Percentiles rank a stretch among this genome's conserved stretches.
These are phyloP conservation scores for Penicillium rolfsii DNA, from an alignment of 2,329 filamentous ascomycete genomes.

Conservation along the genomic window DNA sequence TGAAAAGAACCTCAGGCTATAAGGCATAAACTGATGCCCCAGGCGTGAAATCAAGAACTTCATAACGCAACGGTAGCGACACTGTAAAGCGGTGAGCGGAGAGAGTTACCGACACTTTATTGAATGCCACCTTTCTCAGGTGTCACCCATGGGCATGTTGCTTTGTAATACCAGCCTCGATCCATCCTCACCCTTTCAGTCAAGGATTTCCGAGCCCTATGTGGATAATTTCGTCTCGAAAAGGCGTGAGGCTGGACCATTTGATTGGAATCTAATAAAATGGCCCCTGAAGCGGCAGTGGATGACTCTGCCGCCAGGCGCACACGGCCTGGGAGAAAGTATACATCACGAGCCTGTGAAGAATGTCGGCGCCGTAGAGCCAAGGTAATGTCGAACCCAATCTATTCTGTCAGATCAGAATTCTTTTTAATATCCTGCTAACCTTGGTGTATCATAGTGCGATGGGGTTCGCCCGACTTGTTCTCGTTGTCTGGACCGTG, in stretches of 20 bases:
- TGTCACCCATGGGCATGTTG: conserved; percentile 8
- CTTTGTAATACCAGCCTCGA: conserved; percentile 17
- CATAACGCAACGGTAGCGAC: no score
- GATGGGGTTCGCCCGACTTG: conserved; percentile 40
- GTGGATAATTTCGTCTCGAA: neutral
- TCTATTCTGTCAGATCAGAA: neutral
- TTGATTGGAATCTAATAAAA: neutral
- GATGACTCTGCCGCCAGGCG: conserved; percentile 21
- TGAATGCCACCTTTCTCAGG: neutral
- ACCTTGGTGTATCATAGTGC: conserved; percentile 28
- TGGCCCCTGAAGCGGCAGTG: conserved; percentile 12
- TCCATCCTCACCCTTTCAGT: neutral
- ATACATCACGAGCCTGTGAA: conserved; percentile 41
- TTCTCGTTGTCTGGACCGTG: conserved; percentile 37
- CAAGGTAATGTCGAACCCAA: conserved; percentile 34
- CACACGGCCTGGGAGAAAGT: conserved; percentile 27
- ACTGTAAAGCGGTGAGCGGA: no score
- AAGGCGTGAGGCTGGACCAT: neutral
- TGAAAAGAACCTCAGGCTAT: neutral
- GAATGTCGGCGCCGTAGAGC: conserved; percentile 43
- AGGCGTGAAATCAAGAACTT: neutral
- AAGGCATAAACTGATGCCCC: neutral
- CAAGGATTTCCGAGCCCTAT: neutral
- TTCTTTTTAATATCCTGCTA: neutral
- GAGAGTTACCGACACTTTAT: no score